Base-by-base conservation (phyloP, 2,329 filamentous ascomycete species). In the Penicillium olsonii region DNA sequence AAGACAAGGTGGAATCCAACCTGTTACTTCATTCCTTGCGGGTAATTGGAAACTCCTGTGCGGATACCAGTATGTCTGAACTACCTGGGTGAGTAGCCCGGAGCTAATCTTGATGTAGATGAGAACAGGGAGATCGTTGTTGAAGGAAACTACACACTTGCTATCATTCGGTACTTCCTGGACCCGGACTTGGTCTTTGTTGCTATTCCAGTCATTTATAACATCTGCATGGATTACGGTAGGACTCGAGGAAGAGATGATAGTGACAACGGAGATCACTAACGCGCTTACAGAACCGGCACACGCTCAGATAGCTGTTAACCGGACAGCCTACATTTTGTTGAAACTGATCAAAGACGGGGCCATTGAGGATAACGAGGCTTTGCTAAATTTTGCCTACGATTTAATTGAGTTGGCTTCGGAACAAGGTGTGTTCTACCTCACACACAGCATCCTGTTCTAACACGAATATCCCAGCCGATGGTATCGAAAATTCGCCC, bases 171-270 rank as follows among this genome's bases (percentile, higher is more conserved):
- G 22, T 64, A 68, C 42, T 59, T 73, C 27, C 53, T 62, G 20
- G 67, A 69, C 20, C 63, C 67, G 0, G 64, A 63, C 2, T 63
- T 75, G 27, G 60, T 68, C 14, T 64, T 72, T 48, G 65, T 76
- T 20, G 68, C 68, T 20, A 69, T 75, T 48, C 70, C 71, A 48
- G 73, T 75, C 37, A 63, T 76, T 37, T 76, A 73, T 60, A 76
- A 76, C 48, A 68, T 75, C 42, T 75, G 73, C 56, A 65, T 70
- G 48, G 74, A 75, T 51, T 76, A 67, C 58, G 73, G 73, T 76
- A 55, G 44, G 59, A 31, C 22, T 19, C 11, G 8, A 40, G 18
- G 14, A 15, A 12, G 11, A 17, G 10, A 20, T 14, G 10, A 44
- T 17, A 17, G 10, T 10, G 14, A 22, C 20, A 12, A 17, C n/a